Base-by-base conservation (phyloP, 2,329 filamentous ascomycete genomes). In the Chaetomium globosum region DNA sequence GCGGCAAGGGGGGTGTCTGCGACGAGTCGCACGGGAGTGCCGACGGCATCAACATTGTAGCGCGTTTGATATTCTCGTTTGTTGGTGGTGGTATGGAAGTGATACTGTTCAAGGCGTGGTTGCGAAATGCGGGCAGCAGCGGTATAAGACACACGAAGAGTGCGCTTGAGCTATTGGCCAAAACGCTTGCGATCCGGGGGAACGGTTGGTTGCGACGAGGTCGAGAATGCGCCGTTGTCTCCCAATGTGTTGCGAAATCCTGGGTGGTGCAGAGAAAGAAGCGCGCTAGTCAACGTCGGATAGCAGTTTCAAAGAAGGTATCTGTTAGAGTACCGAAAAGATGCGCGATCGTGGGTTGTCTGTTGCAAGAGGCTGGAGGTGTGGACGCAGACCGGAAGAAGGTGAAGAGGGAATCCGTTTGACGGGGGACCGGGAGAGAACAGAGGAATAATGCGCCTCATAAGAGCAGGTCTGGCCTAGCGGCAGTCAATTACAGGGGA, bases 31-130 rank as follows among this genome's bases (percentile, higher is more conserved):
- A 87, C 33, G 82, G 78, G 53, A 87, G 75, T 43, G 85, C 83
- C 33, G 85, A 87, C 23, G 85, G 85, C 67, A 87, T 81, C 65
- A 87, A 76, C 85, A 88, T 88, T 26, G 68, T 79, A 21, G 43
- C 46, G 16, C 30, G 23, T 36, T 26, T 23, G 33, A 21, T 31
- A 16, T 53, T 10, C 13, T 16, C 33, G 7, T n/a, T 36, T 23
- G 30, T 19, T n/a, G 36, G 26, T n/a, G 7, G 39, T 33, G 26
- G 21, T 26, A 43, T 39, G 54, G n/a, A 13, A 12, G n/a, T 13
- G 23, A 1, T 36, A n/a, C 7, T 39, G n/a, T 23, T 8, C 1
- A 23, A 10, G 12, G 13, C 12, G 48, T 28, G 48, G 19, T 43
- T 26, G 51, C 33, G 23, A 59, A 59, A 36, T 31, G 48, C 52